Evolutionary conservation across 257 asterid genomes (phyloP), one percentile per base, ranked within the genome.

Genomic region (Capsicum baccatum): DNA sequence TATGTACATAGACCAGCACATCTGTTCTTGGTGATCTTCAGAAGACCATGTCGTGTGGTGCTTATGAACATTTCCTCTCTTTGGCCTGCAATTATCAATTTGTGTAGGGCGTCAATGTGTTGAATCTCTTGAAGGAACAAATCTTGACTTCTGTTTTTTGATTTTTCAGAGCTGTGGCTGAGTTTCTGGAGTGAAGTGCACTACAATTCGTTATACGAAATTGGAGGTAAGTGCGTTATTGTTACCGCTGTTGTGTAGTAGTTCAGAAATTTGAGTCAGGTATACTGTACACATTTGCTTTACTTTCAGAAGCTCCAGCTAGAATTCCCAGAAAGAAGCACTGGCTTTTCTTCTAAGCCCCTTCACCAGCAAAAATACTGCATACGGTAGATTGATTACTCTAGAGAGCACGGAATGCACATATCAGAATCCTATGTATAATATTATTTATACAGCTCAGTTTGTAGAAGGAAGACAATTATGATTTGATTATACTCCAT

Each of bases 151-250:
- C 1, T 21, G 52, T 2, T 78, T 60, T 33, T 83, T 5, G 21
- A 10, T 79, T 80, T 80, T 86, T 42, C 81, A 95, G 98, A 92
- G 90, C 73, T 94, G 85, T 96, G 99, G 98, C 92, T 96, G 88
- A 96, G 99, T 93, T 96, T 96, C 89, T 96, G 99, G 99, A 94
- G 99, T n/a, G 99, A 96, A 86, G 91, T 96, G 60, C 99, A 96
- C 88, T 96, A 96, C 81, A 96, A 94, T 73, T 96, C 98, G 8
- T 83, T 96, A 79, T 93, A 96, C 84, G 97, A 91, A 91, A 86
- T 86, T 48, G 98, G 98, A 92, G 99, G 99, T 91, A 81, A 85
- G 56, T 57, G 14, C 0, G 6, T 13, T 48, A 8, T 55, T 21
- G 26, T 12, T 64, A 66, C 48, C 0, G 4, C 33, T 58, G 17